Conservation (phyloP, 2,329 filamentous ascomycete species). For the Geosmithia morbida region DNA sequence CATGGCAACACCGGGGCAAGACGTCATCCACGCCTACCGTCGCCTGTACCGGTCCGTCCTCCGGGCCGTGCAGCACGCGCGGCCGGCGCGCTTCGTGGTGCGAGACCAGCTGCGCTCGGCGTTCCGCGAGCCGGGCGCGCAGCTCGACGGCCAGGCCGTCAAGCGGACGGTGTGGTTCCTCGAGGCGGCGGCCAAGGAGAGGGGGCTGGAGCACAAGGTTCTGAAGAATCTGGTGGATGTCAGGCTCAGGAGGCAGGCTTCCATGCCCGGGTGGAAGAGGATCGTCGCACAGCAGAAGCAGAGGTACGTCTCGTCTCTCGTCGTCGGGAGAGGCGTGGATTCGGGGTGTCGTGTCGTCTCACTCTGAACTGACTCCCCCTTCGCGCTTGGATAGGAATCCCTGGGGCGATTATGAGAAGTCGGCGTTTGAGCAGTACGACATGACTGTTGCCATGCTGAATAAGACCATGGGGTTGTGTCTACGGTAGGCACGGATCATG, state of each 20-base stretch:
- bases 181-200: conserved; percentile 44
- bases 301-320: no score
- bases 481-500: conserved; percentile 22
- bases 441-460: conserved; percentile 62
- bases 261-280: conserved; percentile 7
- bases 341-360: no score
- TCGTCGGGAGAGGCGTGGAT: no score
- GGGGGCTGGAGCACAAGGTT: conserved; percentile 57
- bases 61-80: conserved; percentile 57
- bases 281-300: conserved; percentile 5
- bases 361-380: no score
- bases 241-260: conserved; percentile 6
- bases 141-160: conserved; percentile 31
- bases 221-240: conserved; percentile 49
- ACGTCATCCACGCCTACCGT: conserved; percentile 53
- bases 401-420: not conserved
- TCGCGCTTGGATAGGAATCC: no score
- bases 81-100: conserved; percentile 49
- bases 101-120: conserved; percentile 44
- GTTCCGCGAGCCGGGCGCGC: conserved; percentile 30
- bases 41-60: conserved; percentile 51
- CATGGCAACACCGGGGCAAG: conserved; percentile 12
- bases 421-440: conserved; percentile 46
- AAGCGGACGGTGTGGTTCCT: conserved; percentile 59
- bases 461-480: conserved; percentile 53